Conservation (phyloP, 1,284 basidiomycete species). For the Rhodotorula sp. region DNA sequence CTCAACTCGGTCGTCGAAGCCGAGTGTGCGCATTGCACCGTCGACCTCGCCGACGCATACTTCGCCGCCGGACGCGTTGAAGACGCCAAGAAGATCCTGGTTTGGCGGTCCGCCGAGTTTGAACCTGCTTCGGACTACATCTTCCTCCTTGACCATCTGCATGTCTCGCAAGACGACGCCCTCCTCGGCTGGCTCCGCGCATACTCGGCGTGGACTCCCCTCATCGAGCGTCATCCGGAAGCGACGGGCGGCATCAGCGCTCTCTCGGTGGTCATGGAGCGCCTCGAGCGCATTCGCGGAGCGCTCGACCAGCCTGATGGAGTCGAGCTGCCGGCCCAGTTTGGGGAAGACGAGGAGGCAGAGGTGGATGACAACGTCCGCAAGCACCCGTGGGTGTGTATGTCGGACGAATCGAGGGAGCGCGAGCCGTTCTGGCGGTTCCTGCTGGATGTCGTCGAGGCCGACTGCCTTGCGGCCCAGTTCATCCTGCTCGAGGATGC, state of each 20-base stretch:
- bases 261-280: no score
- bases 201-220: no score
- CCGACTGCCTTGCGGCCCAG: conserved; percentile 14
- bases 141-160: no score
- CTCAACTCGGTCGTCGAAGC: background rate
- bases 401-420: background rate
- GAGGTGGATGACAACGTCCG: background rate
- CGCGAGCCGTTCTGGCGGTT: background rate
- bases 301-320: background rate
- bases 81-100: background rate
- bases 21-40: background rate
- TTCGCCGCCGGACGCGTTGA: background rate
- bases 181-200: no score
- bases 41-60: conserved; percentile 1
- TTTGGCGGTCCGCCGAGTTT: no score
- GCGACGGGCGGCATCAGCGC: no score
- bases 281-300: no score
- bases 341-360: background rate
- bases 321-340: background rate
- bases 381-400: no score
- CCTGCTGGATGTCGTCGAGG: conserved; percentile 1
- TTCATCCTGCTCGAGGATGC: conserved; percentile 27
- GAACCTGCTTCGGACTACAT: no score
- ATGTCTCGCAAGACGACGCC: no score
- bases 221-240: no score